phyloP scores from a whole-genome alignment of 352 stramenopile genomes.

The Pythium dissotocum region DNA sequence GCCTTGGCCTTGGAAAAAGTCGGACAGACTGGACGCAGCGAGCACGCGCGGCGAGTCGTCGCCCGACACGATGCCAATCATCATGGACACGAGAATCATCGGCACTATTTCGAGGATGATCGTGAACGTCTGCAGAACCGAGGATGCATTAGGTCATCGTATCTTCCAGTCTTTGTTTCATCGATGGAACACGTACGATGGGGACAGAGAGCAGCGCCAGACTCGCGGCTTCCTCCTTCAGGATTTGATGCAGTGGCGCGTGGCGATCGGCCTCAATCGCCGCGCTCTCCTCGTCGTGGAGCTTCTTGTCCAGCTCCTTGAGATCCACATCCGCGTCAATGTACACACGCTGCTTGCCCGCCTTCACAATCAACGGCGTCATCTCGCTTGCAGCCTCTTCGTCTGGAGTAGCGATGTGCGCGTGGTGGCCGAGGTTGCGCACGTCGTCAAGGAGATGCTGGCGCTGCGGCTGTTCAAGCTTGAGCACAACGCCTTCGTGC shows the following conservation, averaged over 20 bases:
- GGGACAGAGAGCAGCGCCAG: constrained; percentile 22
- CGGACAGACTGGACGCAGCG: constrained; percentile 17
- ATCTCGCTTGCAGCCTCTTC: constrained; percentile 6
- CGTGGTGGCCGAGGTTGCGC: background rate
- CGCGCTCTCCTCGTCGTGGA: constrained; percentile 4
- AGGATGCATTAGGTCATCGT: constrained; percentile 6
- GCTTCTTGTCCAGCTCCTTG: constrained; percentile 9
- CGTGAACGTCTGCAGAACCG: constrained; percentile 11
- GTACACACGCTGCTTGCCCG: constrained; percentile 3
- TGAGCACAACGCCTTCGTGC: constrained; percentile 52
- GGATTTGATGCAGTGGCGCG: background rate
- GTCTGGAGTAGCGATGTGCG: background rate
- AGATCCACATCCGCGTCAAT: constrained; percentile 14
- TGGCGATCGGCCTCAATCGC: constrained; percentile 1
- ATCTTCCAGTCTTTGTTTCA: constrained; percentile 10
- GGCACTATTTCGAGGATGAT: constrained; percentile 17
- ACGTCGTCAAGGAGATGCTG: constrained; percentile 28
- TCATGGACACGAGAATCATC: constrained; percentile 13
- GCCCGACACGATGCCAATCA: constrained; percentile 22
- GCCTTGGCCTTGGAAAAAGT: constrained; percentile 28
- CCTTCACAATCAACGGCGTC: constrained; percentile 20
- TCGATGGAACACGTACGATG: constrained; percentile 18
- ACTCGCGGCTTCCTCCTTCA: constrained; percentile 12
- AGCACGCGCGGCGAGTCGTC: constrained; percentile 9
- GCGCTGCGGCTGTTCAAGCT: constrained; percentile 46